A percentile compares a stretch with the other conserved stretches of the same genome.
phyloP scores from a whole-genome alignment of 495 filamentous ascomycete species.

The Gamarada debralockiae region DNA sequence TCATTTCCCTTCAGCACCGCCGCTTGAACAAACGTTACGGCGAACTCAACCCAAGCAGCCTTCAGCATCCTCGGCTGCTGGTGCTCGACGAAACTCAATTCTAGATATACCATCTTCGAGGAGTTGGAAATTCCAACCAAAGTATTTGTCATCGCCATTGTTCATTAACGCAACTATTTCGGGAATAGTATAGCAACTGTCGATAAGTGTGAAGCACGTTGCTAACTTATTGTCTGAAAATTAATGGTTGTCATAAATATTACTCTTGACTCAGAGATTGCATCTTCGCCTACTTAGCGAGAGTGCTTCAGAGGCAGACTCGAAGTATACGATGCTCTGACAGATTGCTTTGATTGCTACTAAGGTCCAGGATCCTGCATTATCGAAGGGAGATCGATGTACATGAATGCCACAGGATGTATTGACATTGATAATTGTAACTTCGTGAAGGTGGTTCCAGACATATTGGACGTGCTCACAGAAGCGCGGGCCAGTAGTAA shows the following conservation, averaged over 20 bases:
- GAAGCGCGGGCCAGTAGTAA: not conserved
- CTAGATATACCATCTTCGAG: not conserved
- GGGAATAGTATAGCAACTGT: not conserved
- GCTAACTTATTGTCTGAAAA: not conserved
- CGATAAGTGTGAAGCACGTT: not conserved
- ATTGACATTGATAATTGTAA: not conserved
- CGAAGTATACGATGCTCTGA: slow-evolving; percentile 1
- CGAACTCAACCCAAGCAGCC: slow-evolving; percentile 7
- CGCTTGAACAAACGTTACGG: slow-evolving; percentile 4
- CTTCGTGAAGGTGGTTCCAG: not conserved
- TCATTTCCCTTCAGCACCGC: slow-evolving; percentile 1
- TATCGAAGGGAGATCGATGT: not conserved
- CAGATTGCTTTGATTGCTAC: slow-evolving; percentile 2
- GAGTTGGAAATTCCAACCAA: slow-evolving; percentile 6
- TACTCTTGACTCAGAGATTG: not conserved
- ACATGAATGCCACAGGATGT: not conserved
- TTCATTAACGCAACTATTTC: slow-evolving; percentile 2
- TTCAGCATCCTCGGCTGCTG: not conserved
- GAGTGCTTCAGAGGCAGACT: not conserved
- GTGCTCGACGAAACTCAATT: slow-evolving; percentile 7
- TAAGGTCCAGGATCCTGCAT: not conserved
- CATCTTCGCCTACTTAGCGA: not conserved
- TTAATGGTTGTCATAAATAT: not conserved
- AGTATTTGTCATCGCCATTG: slow-evolving; percentile 6
- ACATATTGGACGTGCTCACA: not conserved